Conservation (phyloP, 1,284 basidiomycete species). For the Puccinia hordei region DNA sequence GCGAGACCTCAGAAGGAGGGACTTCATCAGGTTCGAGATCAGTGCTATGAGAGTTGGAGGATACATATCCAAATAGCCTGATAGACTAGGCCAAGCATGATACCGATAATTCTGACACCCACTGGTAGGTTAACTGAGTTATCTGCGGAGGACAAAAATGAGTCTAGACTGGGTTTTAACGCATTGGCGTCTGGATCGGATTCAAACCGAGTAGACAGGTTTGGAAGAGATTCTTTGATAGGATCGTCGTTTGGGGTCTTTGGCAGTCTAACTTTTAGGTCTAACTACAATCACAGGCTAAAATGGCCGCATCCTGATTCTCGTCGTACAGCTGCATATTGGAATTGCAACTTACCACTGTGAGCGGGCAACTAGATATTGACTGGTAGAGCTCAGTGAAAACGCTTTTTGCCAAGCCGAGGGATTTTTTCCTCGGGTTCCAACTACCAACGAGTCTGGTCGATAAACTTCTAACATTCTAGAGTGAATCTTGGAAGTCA, state of each 20-base stretch:
- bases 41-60: too few relatives aligned
- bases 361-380: conserved; percentile 49
- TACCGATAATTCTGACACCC: not conserved
- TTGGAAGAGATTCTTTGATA: conserved; percentile 41
- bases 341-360: conserved; percentile 31
- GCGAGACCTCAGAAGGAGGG: too few relatives aligned
- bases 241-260: conserved; percentile 46
- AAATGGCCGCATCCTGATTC: not conserved
- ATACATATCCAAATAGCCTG: not conserved
- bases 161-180: conserved; percentile 5
- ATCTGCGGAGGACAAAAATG: not conserved
- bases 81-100: not conserved
- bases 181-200: conserved; percentile 9
- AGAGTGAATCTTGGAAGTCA: not conserved
- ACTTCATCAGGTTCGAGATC: too few relatives aligned
- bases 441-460: conserved; percentile 47
- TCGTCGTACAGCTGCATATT: not conserved
- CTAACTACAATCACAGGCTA: conserved; percentile 50
- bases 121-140: not conserved
- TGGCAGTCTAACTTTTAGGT: conserved; percentile 43
- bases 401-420: conserved; percentile 50
- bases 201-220: conserved; percentile 7
- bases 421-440: conserved; percentile 38
- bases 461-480: conserved; percentile 50
- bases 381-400: conserved; percentile 47